Conservation (phyloP, 305 asterid genomes). For the Salvia sclarea region DNA sequence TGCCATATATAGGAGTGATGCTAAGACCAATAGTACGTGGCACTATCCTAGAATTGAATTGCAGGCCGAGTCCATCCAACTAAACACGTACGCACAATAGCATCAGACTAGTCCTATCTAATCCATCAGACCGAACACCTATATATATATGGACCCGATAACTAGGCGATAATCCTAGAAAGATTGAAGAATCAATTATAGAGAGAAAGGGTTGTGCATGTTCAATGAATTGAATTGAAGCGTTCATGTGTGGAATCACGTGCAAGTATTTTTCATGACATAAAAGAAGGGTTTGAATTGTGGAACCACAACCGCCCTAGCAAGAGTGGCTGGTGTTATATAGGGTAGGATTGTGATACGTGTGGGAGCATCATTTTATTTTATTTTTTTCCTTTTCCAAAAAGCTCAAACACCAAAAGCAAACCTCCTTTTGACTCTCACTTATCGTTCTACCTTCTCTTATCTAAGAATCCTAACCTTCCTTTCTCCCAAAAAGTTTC, state of each 20-base stretch:
- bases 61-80: too few species aligned
- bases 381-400: background rate
- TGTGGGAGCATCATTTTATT: slow-evolving; percentile 38
- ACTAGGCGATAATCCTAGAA: background rate
- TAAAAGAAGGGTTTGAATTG: slow-evolving; percentile 20
- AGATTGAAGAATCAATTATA: slow-evolving; percentile 22
- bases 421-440: slow-evolving; percentile 43
- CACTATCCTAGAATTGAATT: too few species aligned
- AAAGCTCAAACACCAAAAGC: slow-evolving; percentile 37
- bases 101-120: too few species aligned
- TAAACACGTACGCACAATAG: too few species aligned
- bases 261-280: slow-evolving; percentile 28
- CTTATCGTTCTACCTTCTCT: slow-evolving; percentile 19
- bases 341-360: slow-evolving; percentile 37
- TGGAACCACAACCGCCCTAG: slow-evolving; percentile 15
- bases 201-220: slow-evolving; percentile 26
- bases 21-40: too few species aligned
- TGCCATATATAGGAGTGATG: too few species aligned
- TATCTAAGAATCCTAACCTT: slow-evolving; percentile 20
- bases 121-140: too few species aligned
- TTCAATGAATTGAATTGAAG: slow-evolving; percentile 36
- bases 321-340: slow-evolving; percentile 20
- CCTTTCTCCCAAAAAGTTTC: slow-evolving; percentile 32
- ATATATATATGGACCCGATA: background rate
- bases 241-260: slow-evolving; percentile 35